Evolutionary conservation across 257 asterid species (phyloP).

Genomic region (Solanum microdontum): DNA sequence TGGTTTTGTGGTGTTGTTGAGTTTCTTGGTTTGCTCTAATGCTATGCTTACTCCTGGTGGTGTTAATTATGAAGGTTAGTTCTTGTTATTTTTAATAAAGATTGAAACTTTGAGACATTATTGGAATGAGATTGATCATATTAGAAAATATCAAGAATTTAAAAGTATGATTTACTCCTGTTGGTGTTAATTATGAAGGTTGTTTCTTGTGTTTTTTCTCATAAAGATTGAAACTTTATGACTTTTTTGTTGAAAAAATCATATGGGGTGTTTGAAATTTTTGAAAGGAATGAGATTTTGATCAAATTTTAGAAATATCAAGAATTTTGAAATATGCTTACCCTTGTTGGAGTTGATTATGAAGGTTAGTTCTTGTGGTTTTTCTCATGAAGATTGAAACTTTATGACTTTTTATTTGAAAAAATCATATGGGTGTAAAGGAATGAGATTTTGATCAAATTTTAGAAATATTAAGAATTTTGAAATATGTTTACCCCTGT

Average conservation of each 20-base stretch:
- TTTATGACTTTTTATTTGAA: not conserved
- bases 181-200: slow-evolving; percentile 90
- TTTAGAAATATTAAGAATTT: not conserved
- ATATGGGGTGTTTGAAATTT: not conserved
- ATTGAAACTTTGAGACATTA: not conserved
- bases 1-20: slow-evolving; percentile 18
- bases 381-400: not conserved
- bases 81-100: not conserved
- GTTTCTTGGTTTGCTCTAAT: slow-evolving; percentile 34
- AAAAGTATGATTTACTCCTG: slow-evolving; percentile 38
- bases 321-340: slow-evolving; percentile 20
- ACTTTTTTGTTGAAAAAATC: not conserved
- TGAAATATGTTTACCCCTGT: slow-evolving; percentile 37
- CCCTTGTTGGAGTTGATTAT: slow-evolving; percentile 69
- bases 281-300: not conserved
- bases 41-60: slow-evolving; percentile 81
- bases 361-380: slow-evolving; percentile 40
- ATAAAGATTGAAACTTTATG: not conserved
- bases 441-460: not conserved
- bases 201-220: not conserved
- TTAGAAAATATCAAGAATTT: not conserved
- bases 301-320: not conserved
- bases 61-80: slow-evolving; percentile 78
- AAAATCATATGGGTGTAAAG: not conserved
- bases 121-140: not conserved